phyloP scores from a whole-genome alignment of 1,139 yeast genomes.

The Kurtzmaniella natalensis region DNA sequence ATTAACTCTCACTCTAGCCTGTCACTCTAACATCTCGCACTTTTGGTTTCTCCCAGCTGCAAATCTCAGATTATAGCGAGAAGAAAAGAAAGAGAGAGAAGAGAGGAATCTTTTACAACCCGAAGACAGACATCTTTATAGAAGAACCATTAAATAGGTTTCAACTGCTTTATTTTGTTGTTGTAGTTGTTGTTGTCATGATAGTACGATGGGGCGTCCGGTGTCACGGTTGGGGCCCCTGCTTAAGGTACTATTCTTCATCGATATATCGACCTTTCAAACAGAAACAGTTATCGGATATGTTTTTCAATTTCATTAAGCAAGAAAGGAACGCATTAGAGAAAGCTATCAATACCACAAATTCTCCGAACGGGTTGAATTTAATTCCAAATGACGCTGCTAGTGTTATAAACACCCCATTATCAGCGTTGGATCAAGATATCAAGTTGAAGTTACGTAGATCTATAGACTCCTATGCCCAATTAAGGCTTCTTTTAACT shows the following conservation, averaged over 20 bases:
- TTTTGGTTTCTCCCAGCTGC: too few relatives aligned
- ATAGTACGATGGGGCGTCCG: constrained; percentile 1
- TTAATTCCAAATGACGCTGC: too few relatives aligned
- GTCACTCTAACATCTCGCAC: too few relatives aligned
- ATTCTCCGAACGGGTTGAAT: not conserved
- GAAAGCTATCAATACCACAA: not conserved
- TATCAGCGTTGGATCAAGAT: constrained; percentile 11
- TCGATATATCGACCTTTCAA: not conserved
- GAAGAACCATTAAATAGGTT: too few relatives aligned
- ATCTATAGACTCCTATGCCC: constrained; percentile 27
- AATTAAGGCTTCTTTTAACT: constrained; percentile 25
- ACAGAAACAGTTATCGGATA: constrained; percentile 3
- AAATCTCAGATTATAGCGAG: too few relatives aligned
- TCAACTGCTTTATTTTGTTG: too few relatives aligned
- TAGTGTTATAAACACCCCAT: not conserved
- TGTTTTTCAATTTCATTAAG: constrained; percentile 6
- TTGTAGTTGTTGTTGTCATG: too few relatives aligned
- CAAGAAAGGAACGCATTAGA: constrained; percentile 5
- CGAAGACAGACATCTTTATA: too few relatives aligned
- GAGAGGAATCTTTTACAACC: too few relatives aligned
- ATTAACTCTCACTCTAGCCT: too few relatives aligned
- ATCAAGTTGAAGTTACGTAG: constrained; percentile 15
- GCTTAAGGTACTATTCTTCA: not conserved
- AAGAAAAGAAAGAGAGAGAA: too few relatives aligned
- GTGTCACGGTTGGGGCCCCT: not conserved